Conservation (phyloP, 768 basidiomycete genomes). For the Suillus clintonianus region DNA sequence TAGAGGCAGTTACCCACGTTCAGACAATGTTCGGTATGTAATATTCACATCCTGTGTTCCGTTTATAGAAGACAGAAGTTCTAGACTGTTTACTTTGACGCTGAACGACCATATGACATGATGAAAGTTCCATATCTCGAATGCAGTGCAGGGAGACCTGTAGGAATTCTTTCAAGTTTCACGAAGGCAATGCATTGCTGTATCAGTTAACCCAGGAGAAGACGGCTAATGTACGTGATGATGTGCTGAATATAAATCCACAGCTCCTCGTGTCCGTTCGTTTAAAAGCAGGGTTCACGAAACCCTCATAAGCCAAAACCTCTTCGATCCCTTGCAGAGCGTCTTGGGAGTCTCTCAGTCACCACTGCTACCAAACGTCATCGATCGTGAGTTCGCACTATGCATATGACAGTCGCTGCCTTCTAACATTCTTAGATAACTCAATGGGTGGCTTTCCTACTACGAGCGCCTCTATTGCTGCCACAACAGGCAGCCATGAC, state of each 20-base stretch:
- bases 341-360: background rate
- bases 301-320: background rate
- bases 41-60: background rate
- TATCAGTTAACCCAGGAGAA: background rate
- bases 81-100: background rate
- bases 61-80: background rate
- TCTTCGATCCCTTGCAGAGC: background rate
- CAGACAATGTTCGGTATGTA: background rate
- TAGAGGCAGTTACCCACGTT: background rate
- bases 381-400: background rate
- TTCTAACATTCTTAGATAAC: background rate
- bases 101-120: background rate
- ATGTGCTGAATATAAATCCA: background rate
- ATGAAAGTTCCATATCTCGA: background rate
- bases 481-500: background rate
- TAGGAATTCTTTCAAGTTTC: background rate
- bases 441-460: background rate
- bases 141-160: background rate
- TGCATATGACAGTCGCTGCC: background rate
- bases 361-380: background rate
- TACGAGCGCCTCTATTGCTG: background rate
- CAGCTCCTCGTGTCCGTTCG: background rate
- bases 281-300: background rate
- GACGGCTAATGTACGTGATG: background rate
- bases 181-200: background rate